Percentiles rank a stretch among this genome's conserved stretches.
Conservation (phyloP, 2,329 filamentous ascomycete genomes). For the Aspergillus flavus region DNA sequence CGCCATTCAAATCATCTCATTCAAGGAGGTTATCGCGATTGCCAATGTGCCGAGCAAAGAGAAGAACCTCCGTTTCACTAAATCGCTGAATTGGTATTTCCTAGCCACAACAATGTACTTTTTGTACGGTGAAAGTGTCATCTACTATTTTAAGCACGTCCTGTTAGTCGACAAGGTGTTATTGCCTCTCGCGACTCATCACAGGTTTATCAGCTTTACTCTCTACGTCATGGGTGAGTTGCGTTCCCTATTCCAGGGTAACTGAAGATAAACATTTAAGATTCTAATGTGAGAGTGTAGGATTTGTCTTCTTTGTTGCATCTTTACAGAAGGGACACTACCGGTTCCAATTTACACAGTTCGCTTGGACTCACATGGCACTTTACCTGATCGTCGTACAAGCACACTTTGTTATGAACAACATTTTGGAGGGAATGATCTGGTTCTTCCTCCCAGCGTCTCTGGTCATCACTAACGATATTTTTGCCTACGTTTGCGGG, state of each 20-base stretch:
- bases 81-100: conserved; percentile 99
- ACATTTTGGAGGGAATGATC: conserved; percentile 98
- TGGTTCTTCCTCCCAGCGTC: conserved; percentile 98
- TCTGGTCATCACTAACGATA: conserved; percentile 97
- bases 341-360: conserved; percentile 98
- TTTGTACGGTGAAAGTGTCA: conserved; percentile 96
- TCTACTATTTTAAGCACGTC: conserved; percentile 99
- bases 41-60: conserved; percentile 91
- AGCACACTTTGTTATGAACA: conserved; percentile 99
- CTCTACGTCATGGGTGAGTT: conserved; percentile 91
- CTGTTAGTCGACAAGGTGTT: conserved; percentile 92
- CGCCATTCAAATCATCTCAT: conserved; percentile 91
- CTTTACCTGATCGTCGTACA: conserved; percentile 97
- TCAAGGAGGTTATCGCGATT: conserved; percentile 99
- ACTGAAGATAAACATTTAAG: background rate
- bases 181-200: conserved; percentile 91
- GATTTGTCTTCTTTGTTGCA: conserved; percentile 96
- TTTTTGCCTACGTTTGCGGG: conserved; percentile 96
- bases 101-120: conserved; percentile 99
- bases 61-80: conserved; percentile 88
- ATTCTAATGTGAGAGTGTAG: conserved; percentile 47
- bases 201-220: conserved; percentile 97
- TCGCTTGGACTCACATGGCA: conserved; percentile 99
- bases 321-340: conserved; percentile 95
- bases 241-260: background rate